These are phyloP conservation scores for Hypoxylon fuscum DNA, from an alignment of 495 filamentous ascomycete genomes.

Conservation along the genomic window DNA sequence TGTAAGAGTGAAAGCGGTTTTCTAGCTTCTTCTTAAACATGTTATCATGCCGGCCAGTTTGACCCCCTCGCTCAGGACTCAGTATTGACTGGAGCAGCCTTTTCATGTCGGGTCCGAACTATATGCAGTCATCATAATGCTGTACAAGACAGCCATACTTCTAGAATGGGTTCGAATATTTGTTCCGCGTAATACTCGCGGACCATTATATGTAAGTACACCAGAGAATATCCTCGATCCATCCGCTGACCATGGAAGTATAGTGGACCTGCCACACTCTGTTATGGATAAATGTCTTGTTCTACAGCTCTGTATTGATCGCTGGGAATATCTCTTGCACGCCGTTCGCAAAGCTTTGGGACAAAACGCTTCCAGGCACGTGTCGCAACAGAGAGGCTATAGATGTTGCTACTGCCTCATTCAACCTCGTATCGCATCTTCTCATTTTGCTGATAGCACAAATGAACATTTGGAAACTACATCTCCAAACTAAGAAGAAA, in stretches of 20 bases:
- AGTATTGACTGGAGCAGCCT: slow-evolving; percentile 4
- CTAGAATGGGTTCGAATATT: slow-evolving; percentile 45
- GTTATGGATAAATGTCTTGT: slow-evolving; percentile 49
- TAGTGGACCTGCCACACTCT: slow-evolving; percentile 41
- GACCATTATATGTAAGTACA: slow-evolving; percentile 22
- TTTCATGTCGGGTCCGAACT: slow-evolving; percentile 25
- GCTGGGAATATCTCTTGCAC: slow-evolving; percentile 54
- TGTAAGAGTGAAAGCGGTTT: not conserved
- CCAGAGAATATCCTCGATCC: not conserved
- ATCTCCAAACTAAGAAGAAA: not conserved
- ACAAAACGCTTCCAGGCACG: slow-evolving; percentile 30
- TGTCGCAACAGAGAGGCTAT: slow-evolving; percentile 36
- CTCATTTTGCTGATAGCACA: slow-evolving; percentile 24
- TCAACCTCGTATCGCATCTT: slow-evolving; percentile 46
- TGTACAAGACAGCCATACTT: slow-evolving; percentile 43
- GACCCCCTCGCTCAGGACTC: too few relatives aligned
- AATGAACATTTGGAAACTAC: slow-evolving; percentile 3
- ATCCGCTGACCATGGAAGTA: not conserved
- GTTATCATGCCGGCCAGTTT: too few relatives aligned
- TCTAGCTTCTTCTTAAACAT: too few relatives aligned
- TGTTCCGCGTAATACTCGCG: slow-evolving; percentile 25
- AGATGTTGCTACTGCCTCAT: slow-evolving; percentile 17
- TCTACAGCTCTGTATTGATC: slow-evolving; percentile 51
- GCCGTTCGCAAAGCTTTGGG: slow-evolving; percentile 45
- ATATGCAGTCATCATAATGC: slow-evolving; percentile 29